Evolutionary conservation across 2,329 filamentous ascomycete species (phyloP), one percentile per base, ranked within the genome.

Genomic region (Coniochaeta pulveracea): DNA sequence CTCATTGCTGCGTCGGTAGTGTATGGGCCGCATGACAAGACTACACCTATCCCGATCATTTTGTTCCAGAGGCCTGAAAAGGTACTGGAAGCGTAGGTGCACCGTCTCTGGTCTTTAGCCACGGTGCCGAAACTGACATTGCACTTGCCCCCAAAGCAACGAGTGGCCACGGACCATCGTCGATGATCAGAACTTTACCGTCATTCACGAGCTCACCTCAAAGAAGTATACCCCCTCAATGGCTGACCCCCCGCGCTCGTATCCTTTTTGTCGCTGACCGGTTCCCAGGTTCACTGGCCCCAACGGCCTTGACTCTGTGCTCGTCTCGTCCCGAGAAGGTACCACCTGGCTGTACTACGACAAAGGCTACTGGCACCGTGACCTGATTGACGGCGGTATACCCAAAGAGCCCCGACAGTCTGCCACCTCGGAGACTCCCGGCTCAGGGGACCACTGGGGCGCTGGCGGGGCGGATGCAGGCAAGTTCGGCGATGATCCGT

Each of bases 261-360:
- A n/a, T n/a, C n/a, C n/a, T n/a, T n/a, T n/a, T n/a, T n/a, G n/a
- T n/a, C n/a, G n/a, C n/a, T n/a, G n/a, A n/a, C n/a, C n/a, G n/a
- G 11, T 15, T 22, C 11, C 10, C n/a, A 31, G 28, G 11, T 31
- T 10, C 18, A 22, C 19, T 2, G 28, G 28, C 14, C 28, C 28
- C 4, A 22, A 22, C n/a, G 28, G 28, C 11, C n/a, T 31, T 8
- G 28, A 31, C 15, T 31, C 28, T 8, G 4, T 31, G 18, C 9
- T 31, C n/a, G n/a, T 31, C 10, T 31, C 18, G 7, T 31, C 28
- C 28, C 28, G 28, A n/a, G 28, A 31, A 10, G 28, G 28, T 12
- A 31, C 28, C 28, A 31, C 28, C 19, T 31, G 28, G 28, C 28
- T 31, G 11, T 11, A 31, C 28, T 31, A 14, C 28, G 28, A 31